Evolutionary conservation across 768 basidiomycete genomes (phyloP), one percentile per base, ranked within the genome.

Genomic region (Rhodotorula graminis): DNA sequence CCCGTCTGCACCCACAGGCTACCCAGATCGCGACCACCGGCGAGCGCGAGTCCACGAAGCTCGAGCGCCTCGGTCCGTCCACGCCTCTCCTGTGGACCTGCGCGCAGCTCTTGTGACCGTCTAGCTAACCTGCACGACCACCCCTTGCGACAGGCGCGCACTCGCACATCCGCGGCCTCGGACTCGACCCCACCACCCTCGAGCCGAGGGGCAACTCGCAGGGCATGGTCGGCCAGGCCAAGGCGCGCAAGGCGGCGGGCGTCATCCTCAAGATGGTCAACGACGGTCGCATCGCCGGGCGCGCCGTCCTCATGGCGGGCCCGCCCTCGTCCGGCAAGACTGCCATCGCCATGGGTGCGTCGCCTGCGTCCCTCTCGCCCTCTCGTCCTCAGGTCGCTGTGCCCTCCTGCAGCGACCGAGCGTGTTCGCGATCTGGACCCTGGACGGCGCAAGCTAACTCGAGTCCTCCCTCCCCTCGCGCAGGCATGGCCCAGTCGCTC

Each of bases 211-310:
- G 85, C 47, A 91, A 88, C 80, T 87, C 90, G 0, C 92, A 98
- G 80, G 96, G 96, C 8, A 96, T 99, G 88, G 95, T 99, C 37
- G 96, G 96, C 0, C 96, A 99, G 80, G 90, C 85, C 6, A 93
- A 93, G 80, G 96, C 96, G 31, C 88, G 96, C 57, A 96, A 96
- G 81, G 95, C 96, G 0, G 96, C 95, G 0, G 96, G 96, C 4
- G 90, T 98, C 85, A 93, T 97, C 72, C 86, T 98, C 78, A 94
- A 90, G 83, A 95, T 99, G 94, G 93, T 98, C 12, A 91, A 96
- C 81, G 92, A 96, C 78, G 93, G 93, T 27, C 85, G 89, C 69
- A 97, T 98, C 78, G 93, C 96, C 0, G 96, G 96, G 40, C 87
- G 95, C 57, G 92, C 94, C 12, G 94, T 99, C 82, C 84, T 99